A percentile compares a stretch with the other conserved stretches of the same genome.
phyloP scores from a whole-genome alignment of 2,329 filamentous ascomycete genomes.

The Didymella keratinophila region DNA sequence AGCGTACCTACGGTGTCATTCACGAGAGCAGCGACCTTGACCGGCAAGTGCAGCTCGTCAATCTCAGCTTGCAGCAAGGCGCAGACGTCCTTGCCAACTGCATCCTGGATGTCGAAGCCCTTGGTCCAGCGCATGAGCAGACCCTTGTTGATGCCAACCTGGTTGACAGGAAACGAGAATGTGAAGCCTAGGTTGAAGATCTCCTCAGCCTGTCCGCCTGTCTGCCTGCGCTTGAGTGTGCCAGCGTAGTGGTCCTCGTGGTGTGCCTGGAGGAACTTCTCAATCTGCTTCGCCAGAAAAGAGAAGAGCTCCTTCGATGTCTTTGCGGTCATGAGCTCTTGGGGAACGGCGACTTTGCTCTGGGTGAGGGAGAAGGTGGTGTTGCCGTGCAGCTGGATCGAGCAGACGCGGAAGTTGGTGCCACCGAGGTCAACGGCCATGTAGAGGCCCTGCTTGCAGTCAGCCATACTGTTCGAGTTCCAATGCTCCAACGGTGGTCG shows the following conservation, averaged over 20 bases:
- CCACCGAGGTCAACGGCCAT: slow-evolving; percentile 97
- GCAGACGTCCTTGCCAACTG: slow-evolving; percentile 93
- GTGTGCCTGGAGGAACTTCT: slow-evolving; percentile 84
- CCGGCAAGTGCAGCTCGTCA: slow-evolving; percentile 83
- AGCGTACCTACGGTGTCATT: slow-evolving; percentile 98
- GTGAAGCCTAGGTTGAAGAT: slow-evolving; percentile 97
- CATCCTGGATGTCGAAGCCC: slow-evolving; percentile 96
- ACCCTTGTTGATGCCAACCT: slow-evolving; percentile 94
- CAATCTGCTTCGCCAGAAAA: slow-evolving; percentile 93
- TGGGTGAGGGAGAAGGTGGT: slow-evolving; percentile 93
- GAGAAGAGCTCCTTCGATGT: slow-evolving; percentile 86
- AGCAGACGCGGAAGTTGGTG: slow-evolving; percentile 98
- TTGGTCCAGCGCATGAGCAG: slow-evolving; percentile 97
- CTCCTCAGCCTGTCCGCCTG: slow-evolving; percentile 71
- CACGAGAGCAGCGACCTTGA: slow-evolving; percentile 93
- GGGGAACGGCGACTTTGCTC: slow-evolving; percentile 90
- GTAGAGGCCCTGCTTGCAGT: slow-evolving; percentile 77
- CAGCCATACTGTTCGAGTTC: slow-evolving; percentile 1
- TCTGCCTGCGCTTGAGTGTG: slow-evolving; percentile 70
- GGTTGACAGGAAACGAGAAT: slow-evolving; percentile 95
- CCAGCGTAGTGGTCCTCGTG: slow-evolving; percentile 86
- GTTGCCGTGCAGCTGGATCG: slow-evolving; percentile 90
- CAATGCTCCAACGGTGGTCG: slow-evolving; percentile 65
- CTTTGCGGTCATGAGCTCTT: slow-evolving; percentile 87
- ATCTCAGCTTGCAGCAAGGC: slow-evolving; percentile 88